Evolutionary conservation across 2,329 filamentous ascomycete genomes (phyloP).

Genomic region (Knufia petricola): DNA sequence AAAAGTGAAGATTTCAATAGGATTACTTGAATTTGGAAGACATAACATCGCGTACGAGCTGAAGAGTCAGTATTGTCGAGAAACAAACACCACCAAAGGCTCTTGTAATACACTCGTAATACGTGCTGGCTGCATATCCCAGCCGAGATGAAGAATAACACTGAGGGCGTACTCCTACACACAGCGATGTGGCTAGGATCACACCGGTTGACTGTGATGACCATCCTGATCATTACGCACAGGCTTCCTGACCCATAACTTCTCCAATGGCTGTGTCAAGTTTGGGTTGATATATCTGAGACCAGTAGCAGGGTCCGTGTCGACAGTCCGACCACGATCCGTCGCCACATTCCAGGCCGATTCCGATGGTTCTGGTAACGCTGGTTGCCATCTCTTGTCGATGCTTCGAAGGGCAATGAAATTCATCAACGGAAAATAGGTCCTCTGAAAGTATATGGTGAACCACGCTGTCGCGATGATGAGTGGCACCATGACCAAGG

Average conservation of each 20-base stretch:
- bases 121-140: too few relatives aligned
- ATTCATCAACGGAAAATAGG: conserved; percentile 79
- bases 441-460: conserved; percentile 66
- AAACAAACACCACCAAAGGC: too few relatives aligned
- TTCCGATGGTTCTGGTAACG: conserved; percentile 22
- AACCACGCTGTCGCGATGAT: conserved; percentile 80
- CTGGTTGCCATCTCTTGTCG: conserved; percentile 47
- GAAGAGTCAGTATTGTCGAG: too few relatives aligned
- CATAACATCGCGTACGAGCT: too few relatives aligned
- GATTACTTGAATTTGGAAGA: too few relatives aligned
- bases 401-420: conserved; percentile 90
- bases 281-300: conserved; percentile 41
- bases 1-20: too few relatives aligned
- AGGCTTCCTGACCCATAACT: conserved; percentile 31
- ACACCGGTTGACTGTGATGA: background rate
- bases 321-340: conserved; percentile 32
- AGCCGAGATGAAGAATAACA: background rate
- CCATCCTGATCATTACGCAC: conserved; percentile 8
- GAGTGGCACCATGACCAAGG: conserved; percentile 64
- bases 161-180: too few relatives aligned
- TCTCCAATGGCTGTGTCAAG: conserved; percentile 35
- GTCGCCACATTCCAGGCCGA: conserved; percentile 36
- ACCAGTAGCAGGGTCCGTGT: conserved; percentile 31
- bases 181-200: background rate
- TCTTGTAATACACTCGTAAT: too few relatives aligned